Conservation (phyloP, 352 stramenopile species). For the Phytophthora lateralis region DNA sequence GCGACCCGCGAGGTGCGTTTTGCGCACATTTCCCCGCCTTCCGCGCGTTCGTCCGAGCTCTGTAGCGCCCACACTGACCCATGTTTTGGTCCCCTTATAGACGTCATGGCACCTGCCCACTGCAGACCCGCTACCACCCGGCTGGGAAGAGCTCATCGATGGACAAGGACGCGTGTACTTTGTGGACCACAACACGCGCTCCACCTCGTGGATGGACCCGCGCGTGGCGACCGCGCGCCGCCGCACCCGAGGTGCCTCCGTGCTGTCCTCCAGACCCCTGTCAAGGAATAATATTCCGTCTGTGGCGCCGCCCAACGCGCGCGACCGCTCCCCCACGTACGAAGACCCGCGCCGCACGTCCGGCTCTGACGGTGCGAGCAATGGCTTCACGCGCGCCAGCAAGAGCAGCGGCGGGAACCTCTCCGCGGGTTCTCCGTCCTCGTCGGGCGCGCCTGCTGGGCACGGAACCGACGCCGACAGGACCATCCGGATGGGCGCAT, state of each 20-base stretch:
- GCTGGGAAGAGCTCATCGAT: constrained; percentile 85
- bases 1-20: constrained; percentile 68
- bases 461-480: constrained; percentile 11
- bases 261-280: constrained; percentile 8
- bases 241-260: constrained; percentile 28
- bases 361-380: constrained; percentile 22
- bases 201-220: constrained; percentile 83
- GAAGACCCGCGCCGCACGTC: constrained; percentile 23
- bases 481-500: constrained; percentile 32
- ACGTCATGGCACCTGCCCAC: constrained; percentile 85
- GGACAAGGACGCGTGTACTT: constrained; percentile 80
- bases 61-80: constrained; percentile 2
- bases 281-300: constrained; percentile 11
- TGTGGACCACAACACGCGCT: constrained; percentile 79
- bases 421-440: constrained; percentile 25
- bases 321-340: constrained; percentile 26
- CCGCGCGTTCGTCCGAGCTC: not conserved
- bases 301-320: not conserved
- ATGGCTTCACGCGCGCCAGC: constrained; percentile 8
- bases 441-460: constrained; percentile 2
- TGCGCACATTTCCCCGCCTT: not conserved
- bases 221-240: constrained; percentile 42
- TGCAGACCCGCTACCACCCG: constrained; percentile 62
- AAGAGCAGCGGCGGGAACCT: constrained; percentile 32
- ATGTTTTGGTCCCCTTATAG: constrained; percentile 27